Percentiles rank a stretch among this genome's conserved stretches.
phyloP scores from a whole-genome alignment of 371 early-diverging fungal genomes.

The Rhizopus microsporus region DNA sequence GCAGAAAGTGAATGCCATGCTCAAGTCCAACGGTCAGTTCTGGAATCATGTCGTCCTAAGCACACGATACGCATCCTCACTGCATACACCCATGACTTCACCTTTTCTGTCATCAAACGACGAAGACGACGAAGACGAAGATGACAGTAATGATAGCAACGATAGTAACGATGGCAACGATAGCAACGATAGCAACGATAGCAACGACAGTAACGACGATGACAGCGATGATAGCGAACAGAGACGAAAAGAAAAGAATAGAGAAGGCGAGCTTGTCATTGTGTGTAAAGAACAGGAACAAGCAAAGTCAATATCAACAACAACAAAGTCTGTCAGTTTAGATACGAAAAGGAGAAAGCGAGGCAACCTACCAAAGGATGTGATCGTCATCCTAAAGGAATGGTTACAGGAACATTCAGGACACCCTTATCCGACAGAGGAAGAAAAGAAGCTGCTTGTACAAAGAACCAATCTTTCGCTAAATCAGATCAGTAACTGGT shows the following conservation, averaged over 20 bases:
- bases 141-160: not conserved
- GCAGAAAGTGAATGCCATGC: conserved; percentile 24
- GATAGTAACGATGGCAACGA: not conserved
- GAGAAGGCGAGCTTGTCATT: no score
- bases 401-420: conserved; percentile 70
- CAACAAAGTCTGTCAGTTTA: no score
- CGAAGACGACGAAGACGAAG: conserved; percentile 8
- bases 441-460: conserved; percentile 63
- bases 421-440: conserved; percentile 77
- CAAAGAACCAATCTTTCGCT: conserved; percentile 59
- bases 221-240: not conserved
- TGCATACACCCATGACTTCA: conserved; percentile 3
- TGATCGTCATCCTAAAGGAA: conserved; percentile 55
- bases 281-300: no score
- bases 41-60: conserved; percentile 21
- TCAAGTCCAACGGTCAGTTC: conserved; percentile 21
- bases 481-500: conserved; percentile 83
- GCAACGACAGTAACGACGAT: not conserved
- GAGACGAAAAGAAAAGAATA: no score
- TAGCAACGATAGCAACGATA: not conserved
- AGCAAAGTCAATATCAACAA: no score
- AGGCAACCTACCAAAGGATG: conserved; percentile 54
- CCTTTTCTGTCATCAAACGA: not conserved
- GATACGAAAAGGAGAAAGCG: conserved; percentile 24
- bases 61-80: conserved; percentile 8